Evolutionary conservation across 768 basidiomycete genomes (phyloP).

Genomic region (Sarcodon sp.): DNA sequence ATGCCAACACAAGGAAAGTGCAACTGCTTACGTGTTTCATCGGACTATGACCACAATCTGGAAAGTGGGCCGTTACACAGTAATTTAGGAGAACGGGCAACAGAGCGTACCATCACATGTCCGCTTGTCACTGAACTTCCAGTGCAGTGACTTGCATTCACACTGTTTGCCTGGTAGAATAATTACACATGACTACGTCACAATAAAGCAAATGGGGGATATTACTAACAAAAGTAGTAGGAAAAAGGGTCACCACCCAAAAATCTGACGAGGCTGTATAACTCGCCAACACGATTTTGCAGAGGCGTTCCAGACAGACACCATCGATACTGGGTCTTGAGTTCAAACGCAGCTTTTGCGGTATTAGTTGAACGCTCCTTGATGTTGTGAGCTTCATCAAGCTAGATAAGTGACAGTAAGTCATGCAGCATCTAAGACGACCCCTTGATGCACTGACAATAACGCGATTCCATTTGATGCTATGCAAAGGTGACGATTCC

Average conservation of each 20-base stretch:
- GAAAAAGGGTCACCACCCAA: conserved; percentile 89
- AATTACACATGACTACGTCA: not conserved
- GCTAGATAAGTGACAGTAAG: conserved; percentile 22
- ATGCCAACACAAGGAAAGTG: not conserved
- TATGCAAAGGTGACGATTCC: conserved; percentile 79
- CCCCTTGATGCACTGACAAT: conserved; percentile 33
- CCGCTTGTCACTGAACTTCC: conserved; percentile 78
- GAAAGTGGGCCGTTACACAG: not conserved
- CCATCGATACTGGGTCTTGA: conserved; percentile 76
- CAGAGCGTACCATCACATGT: conserved; percentile 61
- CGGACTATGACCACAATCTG: conserved; percentile 76
- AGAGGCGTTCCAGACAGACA: conserved; percentile 94
- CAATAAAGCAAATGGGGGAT: not conserved
- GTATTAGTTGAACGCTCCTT: conserved; percentile 93
- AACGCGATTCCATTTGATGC: conserved; percentile 74
- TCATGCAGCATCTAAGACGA: conserved; percentile 1
- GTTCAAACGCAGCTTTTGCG: conserved; percentile 91
- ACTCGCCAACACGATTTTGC: conserved; percentile 96
- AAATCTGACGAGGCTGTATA: conserved; percentile 91
- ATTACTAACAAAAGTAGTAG: conserved; percentile 72
- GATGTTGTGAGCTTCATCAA: conserved; percentile 97
- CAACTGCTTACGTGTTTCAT: conserved; percentile 56
- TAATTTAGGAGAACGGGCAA: not conserved
- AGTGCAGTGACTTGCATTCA: conserved; percentile 90
- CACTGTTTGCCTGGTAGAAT: conserved; percentile 63